A percentile compares a stretch with the other conserved stretches of the same genome.
These are phyloP conservation scores for Lipomyces yamadae DNA, from an alignment of 805 yeast genomes.

Conservation along the genomic window DNA sequence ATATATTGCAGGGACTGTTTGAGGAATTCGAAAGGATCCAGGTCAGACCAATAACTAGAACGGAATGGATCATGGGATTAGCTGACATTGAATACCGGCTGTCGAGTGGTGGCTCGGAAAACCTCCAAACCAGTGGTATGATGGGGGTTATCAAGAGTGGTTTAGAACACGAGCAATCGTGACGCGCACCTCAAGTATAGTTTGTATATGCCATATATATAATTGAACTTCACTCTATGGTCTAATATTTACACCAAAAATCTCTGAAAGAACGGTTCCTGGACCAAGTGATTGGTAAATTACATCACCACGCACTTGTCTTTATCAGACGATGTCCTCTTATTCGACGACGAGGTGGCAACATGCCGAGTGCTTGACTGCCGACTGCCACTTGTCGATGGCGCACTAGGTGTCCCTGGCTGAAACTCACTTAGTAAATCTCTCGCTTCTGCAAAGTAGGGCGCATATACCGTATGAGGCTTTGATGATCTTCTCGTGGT, in stretches of 20 bases:
- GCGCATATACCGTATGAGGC: constrained; percentile 9
- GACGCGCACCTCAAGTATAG: constrained; percentile 33
- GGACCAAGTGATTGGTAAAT: not conserved
- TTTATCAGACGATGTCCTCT: constrained; percentile 7
- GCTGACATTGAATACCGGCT: constrained; percentile 91
- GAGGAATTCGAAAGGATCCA: constrained; percentile 72
- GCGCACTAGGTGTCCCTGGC: constrained; percentile 10
- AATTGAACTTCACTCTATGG: not conserved
- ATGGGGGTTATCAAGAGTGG: constrained; percentile 82
- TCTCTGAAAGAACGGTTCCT: not conserved
- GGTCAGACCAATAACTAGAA: constrained; percentile 64
- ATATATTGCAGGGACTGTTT: constrained; percentile 75
- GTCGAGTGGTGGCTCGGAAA: constrained; percentile 89
- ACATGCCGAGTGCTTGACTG: not conserved
- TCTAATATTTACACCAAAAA: not conserved
- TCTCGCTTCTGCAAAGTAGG: constrained; percentile 20
- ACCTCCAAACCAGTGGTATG: constrained; percentile 85
- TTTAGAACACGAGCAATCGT: constrained; percentile 51
- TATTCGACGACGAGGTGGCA: constrained; percentile 3
- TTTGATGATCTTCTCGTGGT: not conserved
- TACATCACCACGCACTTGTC: constrained; percentile 28
- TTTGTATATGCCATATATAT: not conserved
- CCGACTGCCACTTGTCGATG: not conserved
- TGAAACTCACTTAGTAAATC: constrained; percentile 25
- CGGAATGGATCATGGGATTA: constrained; percentile 67